These are phyloP conservation scores for Russula ochroleuca DNA, from an alignment of 768 basidiomycete species.

Conservation along the genomic window DNA sequence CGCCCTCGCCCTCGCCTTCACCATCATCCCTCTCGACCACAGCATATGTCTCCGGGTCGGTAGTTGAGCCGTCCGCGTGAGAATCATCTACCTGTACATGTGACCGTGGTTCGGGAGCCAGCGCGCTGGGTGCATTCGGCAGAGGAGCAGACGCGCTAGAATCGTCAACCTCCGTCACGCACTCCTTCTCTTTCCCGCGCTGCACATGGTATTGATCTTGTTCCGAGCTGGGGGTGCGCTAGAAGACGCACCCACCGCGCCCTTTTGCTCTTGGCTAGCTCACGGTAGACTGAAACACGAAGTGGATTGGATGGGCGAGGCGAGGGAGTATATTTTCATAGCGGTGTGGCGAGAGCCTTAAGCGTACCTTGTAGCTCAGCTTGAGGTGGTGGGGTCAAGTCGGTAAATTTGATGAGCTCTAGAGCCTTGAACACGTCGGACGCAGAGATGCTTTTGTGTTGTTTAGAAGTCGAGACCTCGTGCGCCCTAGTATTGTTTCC, in stretches of 20 bases:
- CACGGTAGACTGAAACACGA: conserved; percentile 53
- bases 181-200: conserved; percentile 25
- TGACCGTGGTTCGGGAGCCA: conserved; percentile 30
- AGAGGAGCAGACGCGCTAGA: conserved; percentile 27
- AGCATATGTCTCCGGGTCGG: conserved; percentile 31
- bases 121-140: conserved; percentile 16
- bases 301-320: not conserved
- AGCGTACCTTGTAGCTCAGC: conserved; percentile 58
- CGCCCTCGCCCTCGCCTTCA: conserved; percentile 35
- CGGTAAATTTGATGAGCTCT: conserved; percentile 71
- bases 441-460: conserved; percentile 85
- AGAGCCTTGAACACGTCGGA: conserved; percentile 87
- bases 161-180: not conserved
- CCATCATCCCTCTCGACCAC: conserved; percentile 30
- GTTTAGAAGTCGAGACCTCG: conserved; percentile 77
- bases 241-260: conserved; percentile 29
- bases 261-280: conserved; percentile 59
- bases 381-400: conserved; percentile 59
- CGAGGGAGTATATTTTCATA: too few species aligned
- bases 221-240: conserved; percentile 29
- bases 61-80: not conserved
- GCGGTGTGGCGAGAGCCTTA: not conserved
- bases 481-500: conserved; percentile 58
- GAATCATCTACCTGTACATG: conserved; percentile 10
- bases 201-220: conserved; percentile 8